Conservation (phyloP, 106 monocot species). For the Dendrobium catenatum region DNA sequence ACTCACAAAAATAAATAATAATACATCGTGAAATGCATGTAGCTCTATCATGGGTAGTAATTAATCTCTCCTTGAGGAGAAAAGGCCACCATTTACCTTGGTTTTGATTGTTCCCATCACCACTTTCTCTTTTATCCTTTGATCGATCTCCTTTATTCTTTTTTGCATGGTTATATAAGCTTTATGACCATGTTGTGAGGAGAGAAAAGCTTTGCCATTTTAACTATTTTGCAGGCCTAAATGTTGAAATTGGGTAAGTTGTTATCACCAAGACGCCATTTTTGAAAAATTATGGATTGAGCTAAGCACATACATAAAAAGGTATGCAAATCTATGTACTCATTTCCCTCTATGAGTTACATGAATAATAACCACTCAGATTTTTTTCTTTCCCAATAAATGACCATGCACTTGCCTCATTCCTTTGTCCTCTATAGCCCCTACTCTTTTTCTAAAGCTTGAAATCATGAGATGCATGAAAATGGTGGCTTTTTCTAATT, state of each 20-base stretch:
- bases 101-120: no score
- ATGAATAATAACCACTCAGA: no score
- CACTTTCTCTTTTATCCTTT: neutral
- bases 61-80: neutral
- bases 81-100: neutral
- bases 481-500: neutral
- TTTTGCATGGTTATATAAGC: neutral
- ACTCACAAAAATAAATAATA: neutral
- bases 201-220: neutral
- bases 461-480: neutral
- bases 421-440: no score
- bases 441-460: neutral
- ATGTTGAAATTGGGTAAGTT: neutral
- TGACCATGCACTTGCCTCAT: no score
- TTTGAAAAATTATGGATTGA: no score
- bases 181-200: conserved; percentile 2
- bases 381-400: no score
- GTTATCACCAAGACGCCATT: no score
- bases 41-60: neutral
- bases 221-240: neutral
- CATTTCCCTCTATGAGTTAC: no score
- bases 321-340: no score
- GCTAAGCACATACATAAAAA: no score
- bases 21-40: neutral
- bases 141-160: neutral